Conservation (phyloP, 2,329 filamentous ascomycete species). For the Pleurostoma richardsiae region DNA sequence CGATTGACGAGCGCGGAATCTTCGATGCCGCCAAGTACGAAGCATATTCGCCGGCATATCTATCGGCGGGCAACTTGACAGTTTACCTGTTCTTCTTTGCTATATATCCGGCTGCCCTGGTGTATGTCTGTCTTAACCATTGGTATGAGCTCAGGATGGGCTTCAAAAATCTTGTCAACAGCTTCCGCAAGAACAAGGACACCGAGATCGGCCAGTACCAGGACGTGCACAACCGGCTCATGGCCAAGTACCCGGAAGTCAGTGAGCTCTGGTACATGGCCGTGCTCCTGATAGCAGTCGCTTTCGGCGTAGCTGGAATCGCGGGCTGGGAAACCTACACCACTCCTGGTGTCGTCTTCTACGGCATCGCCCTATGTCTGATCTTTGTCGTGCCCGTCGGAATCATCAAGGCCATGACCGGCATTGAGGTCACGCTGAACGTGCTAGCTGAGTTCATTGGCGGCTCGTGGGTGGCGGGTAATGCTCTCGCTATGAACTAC, state of each 20-base stretch:
- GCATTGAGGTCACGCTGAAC: slow-evolving; percentile 33
- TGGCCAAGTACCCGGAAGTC: slow-evolving; percentile 37
- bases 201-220: slow-evolving; percentile 19
- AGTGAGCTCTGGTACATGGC: slow-evolving; percentile 35
- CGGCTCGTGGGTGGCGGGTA: slow-evolving; percentile 34
- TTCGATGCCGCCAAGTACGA: slow-evolving; percentile 41
- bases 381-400: slow-evolving; percentile 38
- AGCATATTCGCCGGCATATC: slow-evolving; percentile 45
- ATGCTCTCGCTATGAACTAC: slow-evolving; percentile 40
- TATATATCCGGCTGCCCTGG: slow-evolving; percentile 46
- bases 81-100: slow-evolving; percentile 53
- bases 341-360: slow-evolving; percentile 31
- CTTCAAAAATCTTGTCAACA: slow-evolving; percentile 39
- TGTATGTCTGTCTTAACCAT: slow-evolving; percentile 46
- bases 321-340: slow-evolving; percentile 18
- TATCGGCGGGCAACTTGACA: slow-evolving; percentile 42
- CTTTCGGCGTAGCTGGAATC: slow-evolving; percentile 21
- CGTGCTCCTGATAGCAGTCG: slow-evolving; percentile 16
- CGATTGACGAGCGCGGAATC: slow-evolving; percentile 34
- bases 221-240: slow-evolving; percentile 40
- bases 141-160: slow-evolving; percentile 44
- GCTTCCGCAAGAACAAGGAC: slow-evolving; percentile 35
- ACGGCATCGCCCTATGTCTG: slow-evolving; percentile 32
- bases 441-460: slow-evolving; percentile 43
- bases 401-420: slow-evolving; percentile 37